Evolutionary conservation across 2,329 filamentous ascomycete species (phyloP).

Genomic region (Epicoccum nigrum): DNA sequence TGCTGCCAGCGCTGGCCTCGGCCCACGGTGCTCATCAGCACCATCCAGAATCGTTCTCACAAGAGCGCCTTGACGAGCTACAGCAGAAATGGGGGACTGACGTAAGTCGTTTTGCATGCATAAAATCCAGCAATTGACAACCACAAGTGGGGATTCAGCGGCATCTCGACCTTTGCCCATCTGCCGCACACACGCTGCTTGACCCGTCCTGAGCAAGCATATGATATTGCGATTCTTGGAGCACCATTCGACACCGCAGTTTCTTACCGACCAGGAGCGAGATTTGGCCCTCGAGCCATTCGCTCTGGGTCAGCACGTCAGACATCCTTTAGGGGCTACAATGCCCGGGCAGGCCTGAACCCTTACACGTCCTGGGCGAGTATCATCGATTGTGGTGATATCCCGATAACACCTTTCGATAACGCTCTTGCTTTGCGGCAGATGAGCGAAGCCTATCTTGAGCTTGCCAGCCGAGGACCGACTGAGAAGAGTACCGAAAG

Average conservation of each 20-base stretch:
- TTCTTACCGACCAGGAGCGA: constrained; percentile 54
- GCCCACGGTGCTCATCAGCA: constrained; percentile 28
- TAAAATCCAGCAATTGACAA: constrained; percentile 12
- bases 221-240: constrained; percentile 57
- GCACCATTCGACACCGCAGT: constrained; percentile 59
- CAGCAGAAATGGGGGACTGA: constrained; percentile 52
- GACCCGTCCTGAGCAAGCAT: constrained; percentile 51
- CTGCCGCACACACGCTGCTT: constrained; percentile 56
- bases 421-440: constrained; percentile 80
- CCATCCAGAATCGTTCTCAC: constrained; percentile 38
- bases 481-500: constrained; percentile 47
- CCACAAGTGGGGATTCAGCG: constrained; percentile 68
- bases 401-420: constrained; percentile 85
- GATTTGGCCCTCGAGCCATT: constrained; percentile 88
- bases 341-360: constrained; percentile 80
- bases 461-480: constrained; percentile 62
- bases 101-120: constrained; percentile 26
- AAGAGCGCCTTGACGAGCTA: constrained; percentile 40
- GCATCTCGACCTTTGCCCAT: constrained; percentile 66
- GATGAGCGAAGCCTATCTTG: constrained; percentile 80
- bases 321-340: constrained; percentile 79
- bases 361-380: constrained; percentile 80
- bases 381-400: constrained; percentile 88
- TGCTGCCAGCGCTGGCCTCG: constrained; percentile 10
- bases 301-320: constrained; percentile 82